Percentiles rank a stretch among this genome's conserved stretches.
These are phyloP conservation scores for Opeltia flavorubescens DNA, from an alignment of 495 filamentous ascomycete genomes.

Conservation along the genomic window DNA sequence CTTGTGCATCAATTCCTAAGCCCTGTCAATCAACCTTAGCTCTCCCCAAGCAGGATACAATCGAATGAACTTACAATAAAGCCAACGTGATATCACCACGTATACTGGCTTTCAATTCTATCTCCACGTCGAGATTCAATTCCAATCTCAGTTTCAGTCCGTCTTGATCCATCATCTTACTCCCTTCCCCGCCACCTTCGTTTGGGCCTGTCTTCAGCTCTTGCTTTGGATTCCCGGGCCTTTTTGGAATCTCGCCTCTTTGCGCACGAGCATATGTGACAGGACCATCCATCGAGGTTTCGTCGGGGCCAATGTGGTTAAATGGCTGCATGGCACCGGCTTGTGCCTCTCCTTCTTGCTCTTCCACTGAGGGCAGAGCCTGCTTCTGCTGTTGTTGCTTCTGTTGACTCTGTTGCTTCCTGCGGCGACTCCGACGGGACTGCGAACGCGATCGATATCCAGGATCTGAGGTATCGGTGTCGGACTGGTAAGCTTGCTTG, in stretches of 20 bases:
- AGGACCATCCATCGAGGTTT: conserved; percentile 32
- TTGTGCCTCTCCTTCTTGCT: conserved; percentile 10
- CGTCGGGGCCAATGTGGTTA: conserved; percentile 31
- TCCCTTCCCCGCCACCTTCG: conserved; percentile 1
- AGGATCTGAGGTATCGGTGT: conserved; percentile 10
- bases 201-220: conserved; percentile 10
- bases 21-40: not conserved
- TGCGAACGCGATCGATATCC: conserved; percentile 15
- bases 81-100: conserved; percentile 79
- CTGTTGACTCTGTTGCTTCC: conserved; percentile 11
- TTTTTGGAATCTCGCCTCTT: conserved; percentile 31
- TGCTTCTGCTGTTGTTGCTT: conserved; percentile 3
- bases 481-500: conserved; percentile 8
- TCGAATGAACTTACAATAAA: conserved; percentile 52
- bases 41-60: not conserved
- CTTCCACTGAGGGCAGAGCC: conserved; percentile 2
- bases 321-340: conserved; percentile 31
- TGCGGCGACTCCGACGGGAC: conserved; percentile 18
- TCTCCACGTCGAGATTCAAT: conserved; percentile 74
- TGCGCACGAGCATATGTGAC: conserved; percentile 30
- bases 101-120: conserved; percentile 87
- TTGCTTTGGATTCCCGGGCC: conserved; percentile 26
- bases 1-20: not conserved
- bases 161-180: conserved; percentile 10
- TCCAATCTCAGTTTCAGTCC: conserved; percentile 48